Percentiles rank a stretch among this genome's conserved stretches.
Evolutionary conservation across 1,139 yeast genomes (phyloP).

Genomic region (Protomyces macrosporus): DNA sequence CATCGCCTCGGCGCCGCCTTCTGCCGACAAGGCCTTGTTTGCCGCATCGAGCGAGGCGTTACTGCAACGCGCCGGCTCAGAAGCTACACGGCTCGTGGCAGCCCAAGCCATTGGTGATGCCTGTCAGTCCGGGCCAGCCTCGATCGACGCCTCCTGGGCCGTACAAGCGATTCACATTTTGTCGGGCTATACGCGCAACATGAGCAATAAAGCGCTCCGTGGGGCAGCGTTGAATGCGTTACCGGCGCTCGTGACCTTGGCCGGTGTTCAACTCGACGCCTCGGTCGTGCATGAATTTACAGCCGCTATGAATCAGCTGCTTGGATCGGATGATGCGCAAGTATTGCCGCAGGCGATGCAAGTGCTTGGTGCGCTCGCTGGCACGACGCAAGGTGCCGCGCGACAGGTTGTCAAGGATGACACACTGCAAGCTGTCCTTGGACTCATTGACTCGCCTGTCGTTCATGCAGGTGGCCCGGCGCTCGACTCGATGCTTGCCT

Average conservation of each 20-base stretch:
- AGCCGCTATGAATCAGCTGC: slow-evolving; percentile 5
- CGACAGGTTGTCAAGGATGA: not conserved
- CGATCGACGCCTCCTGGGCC: slow-evolving; percentile 32
- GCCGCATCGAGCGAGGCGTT: slow-evolving; percentile 34
- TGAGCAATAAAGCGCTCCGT: slow-evolving; percentile 35
- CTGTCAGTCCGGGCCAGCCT: slow-evolving; percentile 25
- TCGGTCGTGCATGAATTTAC: slow-evolving; percentile 28
- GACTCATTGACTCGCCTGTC: not conserved
- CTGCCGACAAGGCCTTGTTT: not conserved
- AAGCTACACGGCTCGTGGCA: slow-evolving; percentile 36
- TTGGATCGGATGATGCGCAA: slow-evolving; percentile 27
- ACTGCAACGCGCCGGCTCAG: slow-evolving; percentile 36
- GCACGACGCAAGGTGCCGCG: not conserved
- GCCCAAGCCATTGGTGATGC: slow-evolving; percentile 34
- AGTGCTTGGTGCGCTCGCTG: slow-evolving; percentile 15
- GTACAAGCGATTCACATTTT: slow-evolving; percentile 31
- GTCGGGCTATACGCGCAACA: slow-evolving; percentile 29
- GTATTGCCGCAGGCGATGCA: slow-evolving; percentile 27
- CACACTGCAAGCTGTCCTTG: slow-evolving; percentile 10
- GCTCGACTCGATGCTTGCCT: not conserved
- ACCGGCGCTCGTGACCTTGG: slow-evolving; percentile 30
- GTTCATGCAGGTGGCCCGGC: not conserved
- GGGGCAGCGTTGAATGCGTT: slow-evolving; percentile 35
- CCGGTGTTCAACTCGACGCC: slow-evolving; percentile 8
- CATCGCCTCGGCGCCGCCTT: slow-evolving; percentile 10